phyloP scores from a whole-genome alignment of 2,329 filamentous ascomycete species.

The Colletotrichum acutatum region DNA sequence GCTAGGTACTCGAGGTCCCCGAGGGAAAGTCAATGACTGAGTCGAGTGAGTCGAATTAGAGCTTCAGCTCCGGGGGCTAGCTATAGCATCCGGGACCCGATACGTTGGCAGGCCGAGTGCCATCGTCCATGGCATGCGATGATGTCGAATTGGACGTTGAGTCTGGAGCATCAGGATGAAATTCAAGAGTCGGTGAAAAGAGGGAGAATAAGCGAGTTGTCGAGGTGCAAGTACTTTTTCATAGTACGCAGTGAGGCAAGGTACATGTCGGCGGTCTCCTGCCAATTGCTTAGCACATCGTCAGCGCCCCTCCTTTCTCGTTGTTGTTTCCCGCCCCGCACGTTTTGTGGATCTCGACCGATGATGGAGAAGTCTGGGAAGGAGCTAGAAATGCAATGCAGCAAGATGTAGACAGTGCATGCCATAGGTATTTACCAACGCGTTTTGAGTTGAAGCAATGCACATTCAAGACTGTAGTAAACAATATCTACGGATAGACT shows the following conservation, averaged over 20 bases:
- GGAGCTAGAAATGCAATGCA: background rate
- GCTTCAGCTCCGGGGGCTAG: background rate
- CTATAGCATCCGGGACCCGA: background rate
- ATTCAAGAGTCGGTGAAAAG: conserved; percentile 24
- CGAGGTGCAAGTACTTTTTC: background rate
- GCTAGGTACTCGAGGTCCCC: background rate
- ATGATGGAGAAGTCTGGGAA: background rate
- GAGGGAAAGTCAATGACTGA: background rate
- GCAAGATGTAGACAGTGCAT: too few species aligned
- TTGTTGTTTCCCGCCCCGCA: conserved; percentile 13
- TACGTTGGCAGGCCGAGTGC: background rate
- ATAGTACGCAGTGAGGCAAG: background rate
- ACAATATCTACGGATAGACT: too few species aligned
- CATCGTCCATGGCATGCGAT: too few species aligned
- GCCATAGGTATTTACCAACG: too few species aligned
- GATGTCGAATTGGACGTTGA: too few species aligned
- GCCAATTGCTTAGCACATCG: background rate
- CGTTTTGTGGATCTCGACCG: background rate
- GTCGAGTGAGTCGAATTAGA: background rate
- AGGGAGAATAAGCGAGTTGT: background rate
- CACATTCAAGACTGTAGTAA: too few species aligned
- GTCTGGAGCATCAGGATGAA: background rate
- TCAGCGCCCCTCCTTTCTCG: conserved; percentile 1
- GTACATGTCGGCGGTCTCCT: too few species aligned
- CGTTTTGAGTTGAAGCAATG: too few species aligned